Percentiles rank a stretch among this genome's conserved stretches.
These are phyloP conservation scores for Cocos nucifera DNA, from an alignment of 176 grass and related monocot genomes.

Conservation along the genomic window DNA sequence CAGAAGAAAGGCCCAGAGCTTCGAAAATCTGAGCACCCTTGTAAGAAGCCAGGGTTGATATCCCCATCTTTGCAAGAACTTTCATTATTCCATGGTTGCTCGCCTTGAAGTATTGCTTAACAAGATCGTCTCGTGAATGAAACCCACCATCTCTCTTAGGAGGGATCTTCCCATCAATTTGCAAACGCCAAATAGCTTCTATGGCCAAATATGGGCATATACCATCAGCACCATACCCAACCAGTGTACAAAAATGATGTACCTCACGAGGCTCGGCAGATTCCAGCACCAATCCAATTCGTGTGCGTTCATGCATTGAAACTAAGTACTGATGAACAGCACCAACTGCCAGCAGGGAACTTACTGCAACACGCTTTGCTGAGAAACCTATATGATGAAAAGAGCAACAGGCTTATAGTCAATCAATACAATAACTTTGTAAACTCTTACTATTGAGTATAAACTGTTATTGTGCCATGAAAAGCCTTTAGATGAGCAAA, in stretches of 20 bases:
- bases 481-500: too few relatives aligned
- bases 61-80: constrained; percentile 99
- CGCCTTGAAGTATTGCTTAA: constrained; percentile 75
- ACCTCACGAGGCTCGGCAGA: constrained; percentile 99
- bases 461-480: too few relatives aligned
- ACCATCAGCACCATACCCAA: constrained; percentile 93
- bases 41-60: constrained; percentile 97
- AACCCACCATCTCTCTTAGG: constrained; percentile 35
- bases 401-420: too few relatives aligned
- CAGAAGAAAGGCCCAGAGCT: constrained; percentile 79
- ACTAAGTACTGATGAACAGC: constrained; percentile 98
- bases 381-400: constrained; percentile 49
- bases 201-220: constrained; percentile 89
- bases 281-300: constrained; percentile 66
- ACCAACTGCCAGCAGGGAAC: constrained; percentile 91
- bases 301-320: constrained; percentile 74
- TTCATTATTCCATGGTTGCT: constrained; percentile 95
- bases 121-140: constrained; percentile 54
- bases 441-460: too few relatives aligned
- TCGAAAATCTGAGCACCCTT: constrained; percentile 99
- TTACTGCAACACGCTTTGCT: constrained; percentile 63
- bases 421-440: too few relatives aligned
- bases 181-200: constrained; percentile 89
- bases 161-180: constrained; percentile 84
- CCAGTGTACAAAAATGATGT: constrained; percentile 89